Evolutionary conservation across 495 filamentous ascomycete species (phyloP).

Genomic region (Rusavskia elegans): DNA sequence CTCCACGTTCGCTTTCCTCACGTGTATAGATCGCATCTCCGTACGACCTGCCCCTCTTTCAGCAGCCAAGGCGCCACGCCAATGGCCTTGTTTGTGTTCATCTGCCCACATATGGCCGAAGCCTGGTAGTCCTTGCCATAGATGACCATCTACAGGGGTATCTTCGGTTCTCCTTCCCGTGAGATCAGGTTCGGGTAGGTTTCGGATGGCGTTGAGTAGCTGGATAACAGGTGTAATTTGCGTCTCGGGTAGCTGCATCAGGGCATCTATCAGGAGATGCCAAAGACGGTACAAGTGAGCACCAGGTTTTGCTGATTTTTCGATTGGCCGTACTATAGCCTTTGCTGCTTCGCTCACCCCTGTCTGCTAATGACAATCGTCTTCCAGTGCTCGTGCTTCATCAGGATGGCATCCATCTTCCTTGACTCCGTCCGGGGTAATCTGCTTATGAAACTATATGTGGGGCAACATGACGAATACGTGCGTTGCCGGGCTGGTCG

Average conservation of each 20-base stretch:
- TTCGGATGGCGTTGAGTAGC: background rate
- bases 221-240: background rate
- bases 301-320: background rate
- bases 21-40: background rate
- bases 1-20: background rate
- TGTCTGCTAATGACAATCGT: background rate
- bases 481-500: too few species aligned
- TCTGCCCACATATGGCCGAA: background rate
- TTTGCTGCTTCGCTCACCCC: background rate
- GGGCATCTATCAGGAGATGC: background rate
- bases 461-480: too few species aligned
- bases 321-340: background rate
- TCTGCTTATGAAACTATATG: too few species aligned
- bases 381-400: slow-evolving; percentile 1
- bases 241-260: background rate
- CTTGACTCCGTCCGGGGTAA: too few species aligned
- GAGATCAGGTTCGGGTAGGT: background rate
- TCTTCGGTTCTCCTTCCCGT: background rate
- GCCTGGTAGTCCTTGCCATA: background rate
- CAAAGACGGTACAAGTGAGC: background rate
- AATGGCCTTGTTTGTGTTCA: background rate
- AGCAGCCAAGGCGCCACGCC: background rate
- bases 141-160: background rate
- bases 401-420: slow-evolving; percentile 5
- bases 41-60: background rate